Base-by-base conservation (phyloP, 139 green algal genomes). In the Chlamydomonas incerta region DNA sequence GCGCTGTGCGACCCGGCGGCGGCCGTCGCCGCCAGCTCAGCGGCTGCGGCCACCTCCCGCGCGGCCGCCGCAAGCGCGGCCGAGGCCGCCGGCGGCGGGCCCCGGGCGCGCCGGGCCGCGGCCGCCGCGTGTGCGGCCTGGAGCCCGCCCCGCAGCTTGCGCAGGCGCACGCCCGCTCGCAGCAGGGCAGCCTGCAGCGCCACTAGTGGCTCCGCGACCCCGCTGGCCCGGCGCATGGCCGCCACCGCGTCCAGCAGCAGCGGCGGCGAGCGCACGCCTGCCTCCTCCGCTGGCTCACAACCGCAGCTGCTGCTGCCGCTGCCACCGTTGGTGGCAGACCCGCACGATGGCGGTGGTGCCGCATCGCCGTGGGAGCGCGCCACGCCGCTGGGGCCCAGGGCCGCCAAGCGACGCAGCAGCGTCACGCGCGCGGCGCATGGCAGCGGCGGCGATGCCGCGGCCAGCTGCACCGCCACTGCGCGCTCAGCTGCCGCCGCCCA, bases 151-250 rank as follows among this genome's bases (percentile, higher is more conserved):
- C 9, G 3, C 52, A 83, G 62, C 75, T 72, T 83, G 26, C 62
- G 62, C 18, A 83, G 47, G 37, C 77, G 63, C 41, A 83, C 41
- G 18, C 63, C 15, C 0, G 77, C 63, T 18, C 74, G 74, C 24
- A 83, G 46, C 41, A 83, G 63, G 46, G 74, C 63, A 20, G 74
- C 63, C 1, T 83, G 63, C 63, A 74, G 31, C 20, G 33, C 41
- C 20, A 83, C 63, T 5, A 83, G 37, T 41, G 63, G 41, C 41
- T 50, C 62, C 29, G 41, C 62, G 20, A 47, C 29, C 1, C 21
- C 41, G 28, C 77, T 74, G 17, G 63, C n/a, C 10, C 28, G 18
- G 3, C 46, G 63, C 77, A 83, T 29, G 24, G 23, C 15, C 34
- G 17, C 11, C 57, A 81, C 10, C 4, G 20, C 57, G 1, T 1